These are phyloP conservation scores for Pachysolen tannophilus DNA, from an alignment of 805 yeast genomes.

Conservation along the genomic window DNA sequence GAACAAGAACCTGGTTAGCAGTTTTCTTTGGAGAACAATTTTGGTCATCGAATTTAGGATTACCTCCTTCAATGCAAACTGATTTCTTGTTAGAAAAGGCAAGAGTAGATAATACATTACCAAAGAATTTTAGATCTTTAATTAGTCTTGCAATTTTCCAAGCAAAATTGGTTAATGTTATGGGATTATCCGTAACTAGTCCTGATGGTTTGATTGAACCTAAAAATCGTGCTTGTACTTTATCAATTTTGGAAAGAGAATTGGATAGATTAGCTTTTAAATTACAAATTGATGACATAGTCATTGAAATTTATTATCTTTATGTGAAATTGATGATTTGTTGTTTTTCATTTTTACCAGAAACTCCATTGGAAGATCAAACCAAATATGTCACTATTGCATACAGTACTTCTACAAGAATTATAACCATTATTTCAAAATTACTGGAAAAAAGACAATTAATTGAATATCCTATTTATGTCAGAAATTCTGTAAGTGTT, in stretches of 20 bases:
- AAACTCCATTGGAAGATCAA: slow-evolving; percentile 81
- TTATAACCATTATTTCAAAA: slow-evolving; percentile 69
- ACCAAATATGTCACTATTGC: slow-evolving; percentile 78
- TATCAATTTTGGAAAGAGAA: slow-evolving; percentile 73
- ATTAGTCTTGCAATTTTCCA: slow-evolving; percentile 75
- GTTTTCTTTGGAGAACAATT: slow-evolving; percentile 83
- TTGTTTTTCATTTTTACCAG: slow-evolving; percentile 86
- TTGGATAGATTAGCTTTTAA: slow-evolving; percentile 63
- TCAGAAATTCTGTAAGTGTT: slow-evolving; percentile 79
- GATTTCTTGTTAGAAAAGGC: slow-evolving; percentile 81
- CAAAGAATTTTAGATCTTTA: slow-evolving; percentile 63
- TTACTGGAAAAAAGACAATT: slow-evolving; percentile 60
- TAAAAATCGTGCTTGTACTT: slow-evolving; percentile 68
- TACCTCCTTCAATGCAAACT: slow-evolving; percentile 80
- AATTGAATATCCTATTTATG: slow-evolving; percentile 78
- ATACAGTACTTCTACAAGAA: slow-evolving; percentile 71
- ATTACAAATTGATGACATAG: slow-evolving; percentile 55
- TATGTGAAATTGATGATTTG: slow-evolving; percentile 78
- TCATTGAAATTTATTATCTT: slow-evolving; percentile 69
- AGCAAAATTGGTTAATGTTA: slow-evolving; percentile 70
- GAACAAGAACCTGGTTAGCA: slow-evolving; percentile 89
- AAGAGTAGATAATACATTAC: slow-evolving; percentile 54
- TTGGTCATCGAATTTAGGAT: slow-evolving; percentile 81
- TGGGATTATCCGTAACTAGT: slow-evolving; percentile 79
- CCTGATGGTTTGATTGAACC: slow-evolving; percentile 90